Base-by-base conservation (phyloP, 768 basidiomycete genomes). In the Termitomyces sp. region DNA sequence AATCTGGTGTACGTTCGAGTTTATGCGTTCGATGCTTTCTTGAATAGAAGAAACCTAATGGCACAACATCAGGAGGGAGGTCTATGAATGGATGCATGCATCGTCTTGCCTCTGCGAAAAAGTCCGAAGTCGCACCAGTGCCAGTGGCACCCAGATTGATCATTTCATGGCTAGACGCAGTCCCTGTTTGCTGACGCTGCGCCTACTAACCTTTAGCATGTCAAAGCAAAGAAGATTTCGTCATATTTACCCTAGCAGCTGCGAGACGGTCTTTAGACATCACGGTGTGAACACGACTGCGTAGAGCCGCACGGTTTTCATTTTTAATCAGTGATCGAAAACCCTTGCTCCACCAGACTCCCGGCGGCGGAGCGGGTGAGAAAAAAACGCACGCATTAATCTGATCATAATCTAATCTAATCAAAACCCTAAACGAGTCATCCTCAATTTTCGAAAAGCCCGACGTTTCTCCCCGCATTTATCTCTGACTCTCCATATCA, bases 11-110 rank as follows among this genome's bases (percentile, higher is more conserved):
- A 81, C 66, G 61, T 76, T 76, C 29, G 64, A 65, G 57, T 71
- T 72, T 43, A 77, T 63, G n/a, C 65, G 68, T 36, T 72, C 69
- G 18, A 81, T 75, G 34, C 68, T 67, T 53, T 73, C 68, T 63
- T 79, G 76, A 37, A 80, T 72, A 18, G 74, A 72, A 24, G 72
- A 61, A 31, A 73, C 73, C 78, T 81, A 47, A n/a, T 20, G 12
- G 32, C 29, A 24, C 10, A 24, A 14, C 31, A 24, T 47, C 8
- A 47, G 48, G 16, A 34, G n/a, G n/a, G n/a, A 37, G 27, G 26
- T 42, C 24, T 24, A 16, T 26, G 8, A 36, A 18, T 27, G 24
- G 41, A 22, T 22, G 31, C 16, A 24, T 34, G 27, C n/a, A 27
- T 53, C 36, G 44, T 48, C 65, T 50, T 53, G 73, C 76, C 68